Conservation (phyloP, 208 protist genomes). For the Acanthamoeba royreba region DNA sequence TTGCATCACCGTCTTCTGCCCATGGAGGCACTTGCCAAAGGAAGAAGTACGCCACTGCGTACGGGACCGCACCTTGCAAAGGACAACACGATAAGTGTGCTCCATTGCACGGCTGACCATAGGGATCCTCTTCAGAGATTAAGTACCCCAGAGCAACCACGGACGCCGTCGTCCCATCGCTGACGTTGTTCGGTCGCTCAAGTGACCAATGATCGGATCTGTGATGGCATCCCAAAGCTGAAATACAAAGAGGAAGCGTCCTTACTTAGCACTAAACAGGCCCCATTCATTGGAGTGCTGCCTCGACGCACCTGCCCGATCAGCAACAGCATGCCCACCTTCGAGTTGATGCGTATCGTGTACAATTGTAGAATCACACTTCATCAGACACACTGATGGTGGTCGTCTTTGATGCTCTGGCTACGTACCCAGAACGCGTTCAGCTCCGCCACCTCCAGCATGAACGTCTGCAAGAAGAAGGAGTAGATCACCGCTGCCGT, state of each 20-base stretch:
- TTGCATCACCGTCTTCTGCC: neutral
- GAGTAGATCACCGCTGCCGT: neutral
- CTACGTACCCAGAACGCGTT: neutral
- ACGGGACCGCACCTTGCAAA: neutral
- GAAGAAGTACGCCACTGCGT: neutral
- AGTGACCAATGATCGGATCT: neutral
- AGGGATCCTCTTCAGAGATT: neutral
- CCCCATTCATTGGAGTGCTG: neutral
- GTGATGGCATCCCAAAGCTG: constrained; percentile 40
- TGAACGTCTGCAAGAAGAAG: constrained; percentile 1
- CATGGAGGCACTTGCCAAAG: constrained; percentile 22
- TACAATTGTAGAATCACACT: neutral
- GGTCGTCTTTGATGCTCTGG: neutral
- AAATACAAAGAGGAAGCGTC: neutral
- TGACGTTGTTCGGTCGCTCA: neutral
- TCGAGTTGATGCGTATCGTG: neutral
- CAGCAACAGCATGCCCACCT: neutral
- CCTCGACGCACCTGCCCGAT: neutral
- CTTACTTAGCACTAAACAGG: neutral
- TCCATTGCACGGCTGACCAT: neutral
- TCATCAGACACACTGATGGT: neutral
- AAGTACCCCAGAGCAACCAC: neutral
- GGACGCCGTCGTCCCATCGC: neutral
- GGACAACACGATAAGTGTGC: neutral
- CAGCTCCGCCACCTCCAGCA: constrained; percentile 34